phyloP scores from a whole-genome alignment of 495 filamentous ascomycete species.

The Penicillium coprophilum region DNA sequence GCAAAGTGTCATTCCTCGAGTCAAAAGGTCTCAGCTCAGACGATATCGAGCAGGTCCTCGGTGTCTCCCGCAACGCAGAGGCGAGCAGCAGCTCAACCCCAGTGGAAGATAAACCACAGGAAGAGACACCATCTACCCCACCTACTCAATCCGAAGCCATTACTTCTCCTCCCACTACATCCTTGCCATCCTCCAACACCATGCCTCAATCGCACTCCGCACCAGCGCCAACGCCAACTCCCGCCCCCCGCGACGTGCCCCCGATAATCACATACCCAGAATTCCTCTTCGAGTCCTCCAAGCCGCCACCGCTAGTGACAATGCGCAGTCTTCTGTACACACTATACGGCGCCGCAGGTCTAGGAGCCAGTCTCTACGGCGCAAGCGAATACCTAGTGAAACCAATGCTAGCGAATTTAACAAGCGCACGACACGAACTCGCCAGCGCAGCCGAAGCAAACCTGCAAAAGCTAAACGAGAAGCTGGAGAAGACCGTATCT shows the following conservation, averaged over 20 bases:
- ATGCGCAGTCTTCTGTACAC: constrained; percentile 71
- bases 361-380: constrained; percentile 74
- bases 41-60: constrained; percentile 68
- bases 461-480: constrained; percentile 67
- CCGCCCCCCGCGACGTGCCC: constrained; percentile 54
- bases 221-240: constrained; percentile 15
- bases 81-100: constrained; percentile 26
- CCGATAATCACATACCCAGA: constrained; percentile 99
- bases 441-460: constrained; percentile 62
- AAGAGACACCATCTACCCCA: constrained; percentile 19
- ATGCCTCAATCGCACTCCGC: constrained; percentile 21
- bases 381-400: constrained; percentile 75
- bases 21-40: constrained; percentile 69
- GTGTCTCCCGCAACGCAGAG: constrained; percentile 43
- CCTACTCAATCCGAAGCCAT: constrained; percentile 17
- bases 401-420: constrained; percentile 78
- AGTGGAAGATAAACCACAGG: constrained; percentile 21
- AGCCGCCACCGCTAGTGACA: constrained; percentile 77
- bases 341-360: constrained; percentile 69
- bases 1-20: constrained; percentile 75
- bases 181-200: constrained; percentile 14
- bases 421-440: constrained; percentile 78
- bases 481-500: constrained; percentile 70
- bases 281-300: constrained; percentile 67
- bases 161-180: constrained; percentile 16